phyloP scores from a whole-genome alignment of 2,329 filamentous ascomycete genomes.

The Fusarium sp. region DNA sequence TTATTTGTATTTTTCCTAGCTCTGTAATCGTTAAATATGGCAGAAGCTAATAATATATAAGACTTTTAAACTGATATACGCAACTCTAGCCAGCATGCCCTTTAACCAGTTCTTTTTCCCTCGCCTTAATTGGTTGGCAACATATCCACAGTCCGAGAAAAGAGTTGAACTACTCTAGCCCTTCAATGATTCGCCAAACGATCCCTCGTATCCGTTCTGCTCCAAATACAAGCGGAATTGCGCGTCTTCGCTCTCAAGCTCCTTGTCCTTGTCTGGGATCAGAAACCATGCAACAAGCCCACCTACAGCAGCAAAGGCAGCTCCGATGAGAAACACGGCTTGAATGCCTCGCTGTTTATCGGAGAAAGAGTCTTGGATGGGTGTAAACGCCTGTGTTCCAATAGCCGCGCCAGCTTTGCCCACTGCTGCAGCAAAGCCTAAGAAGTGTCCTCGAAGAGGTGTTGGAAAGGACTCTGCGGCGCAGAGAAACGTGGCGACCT shows the following conservation, averaged over 20 bases:
- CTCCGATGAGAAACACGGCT: neutral
- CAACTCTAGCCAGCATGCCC: too few relatives aligned
- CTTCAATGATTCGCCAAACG: neutral
- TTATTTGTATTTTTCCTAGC: accelerated
- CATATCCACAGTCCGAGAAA: too few relatives aligned
- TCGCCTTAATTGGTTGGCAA: neutral
- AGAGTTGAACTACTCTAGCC: neutral
- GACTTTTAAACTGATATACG: neutral
- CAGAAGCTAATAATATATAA: neutral
- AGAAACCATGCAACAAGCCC: neutral
- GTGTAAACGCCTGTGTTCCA: neutral
- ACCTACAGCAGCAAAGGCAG: neutral
- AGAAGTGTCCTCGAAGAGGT: neutral
- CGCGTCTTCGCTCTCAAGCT: neutral
- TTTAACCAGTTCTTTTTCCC: too few relatives aligned
- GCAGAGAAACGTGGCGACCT: neutral
- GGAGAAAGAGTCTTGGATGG: neutral
- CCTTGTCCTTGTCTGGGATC: neutral
- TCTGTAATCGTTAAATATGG: neutral
- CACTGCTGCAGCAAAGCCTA: neutral
- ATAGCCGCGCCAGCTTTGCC: neutral
- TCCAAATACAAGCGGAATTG: neutral
- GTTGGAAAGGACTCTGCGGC: neutral
- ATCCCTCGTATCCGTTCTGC: neutral
- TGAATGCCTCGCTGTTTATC: neutral